Base-by-base conservation (phyloP, 192 early-diverging fungal genomes). In the Podila horticola region DNA sequence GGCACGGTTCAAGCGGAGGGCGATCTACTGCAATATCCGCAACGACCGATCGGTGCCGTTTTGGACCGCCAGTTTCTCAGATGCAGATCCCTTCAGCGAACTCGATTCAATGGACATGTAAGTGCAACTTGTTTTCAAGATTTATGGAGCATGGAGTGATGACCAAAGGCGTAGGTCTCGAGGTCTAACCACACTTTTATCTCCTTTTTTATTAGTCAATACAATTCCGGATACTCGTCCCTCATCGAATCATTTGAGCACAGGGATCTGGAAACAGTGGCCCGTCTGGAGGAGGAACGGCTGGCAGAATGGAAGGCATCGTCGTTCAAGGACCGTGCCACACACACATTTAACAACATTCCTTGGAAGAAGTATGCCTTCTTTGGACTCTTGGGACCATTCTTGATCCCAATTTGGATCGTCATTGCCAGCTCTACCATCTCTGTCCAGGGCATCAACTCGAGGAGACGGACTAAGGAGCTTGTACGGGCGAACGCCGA, bases 11-110 rank as follows among this genome's bases (percentile, higher is more conserved):
- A 85, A 86, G 36, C 41, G 74, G n/a, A 64, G 77, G 45, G 59
- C 70, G 22, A 26, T 86, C 8, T 91, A 89, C 58, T 86, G 86
- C 45, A 91, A 91, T 61, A 67, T 83, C 15, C 33, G 58, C 1
- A 85, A 88, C 57, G 90, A 91, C 60, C 76, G 84, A 61, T 86
- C 81, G n/a, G 90, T 91, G 0, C 90, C 88, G 24, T 88, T 85
- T 62, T 91, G 90, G 90, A 91, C 90, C 0, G 88, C 88, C 17
- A 83, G 86, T 24, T 85, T 91, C 34, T 69, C 82, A 28, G 82
- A 83, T 36, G 75, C 79, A 11, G 72, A 88, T 68, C 83, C 84
- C 19, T 89, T 89, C 52, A 26, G 59, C n/a, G 67, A 84, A 9
- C 41, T 86, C 8, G 72, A 84, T 6, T 29, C 71, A 15, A 17